Conservation (phyloP, 768 basidiomycete species). For the Psilocybe tampanensis region DNA sequence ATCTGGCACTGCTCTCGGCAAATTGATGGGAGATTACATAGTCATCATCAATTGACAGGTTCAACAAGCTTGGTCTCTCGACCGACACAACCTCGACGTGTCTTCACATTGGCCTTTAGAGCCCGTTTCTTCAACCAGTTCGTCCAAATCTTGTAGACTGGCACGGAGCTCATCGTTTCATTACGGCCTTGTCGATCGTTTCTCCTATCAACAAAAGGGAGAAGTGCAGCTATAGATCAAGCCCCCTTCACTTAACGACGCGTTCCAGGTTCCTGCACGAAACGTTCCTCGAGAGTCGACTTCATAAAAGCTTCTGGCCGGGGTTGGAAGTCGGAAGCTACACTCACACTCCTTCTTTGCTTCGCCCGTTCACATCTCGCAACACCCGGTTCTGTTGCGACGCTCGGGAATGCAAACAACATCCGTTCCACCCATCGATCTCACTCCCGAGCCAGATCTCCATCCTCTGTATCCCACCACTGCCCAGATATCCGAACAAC, state of each 20-base stretch:
- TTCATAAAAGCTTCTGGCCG: background rate
- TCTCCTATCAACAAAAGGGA: background rate
- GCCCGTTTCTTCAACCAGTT: background rate
- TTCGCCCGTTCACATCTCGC: background rate
- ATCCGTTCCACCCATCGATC: conserved; percentile 44
- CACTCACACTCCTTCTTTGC: background rate
- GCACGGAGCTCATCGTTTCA: background rate
- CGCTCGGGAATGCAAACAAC: conserved; percentile 18
- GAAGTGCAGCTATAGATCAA: background rate
- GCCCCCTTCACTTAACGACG: background rate
- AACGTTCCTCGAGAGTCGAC: background rate
- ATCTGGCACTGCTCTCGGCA: conserved; percentile 8
- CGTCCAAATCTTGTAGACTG: background rate
- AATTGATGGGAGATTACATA: background rate
- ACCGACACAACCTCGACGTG: background rate
- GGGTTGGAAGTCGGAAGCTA: background rate
- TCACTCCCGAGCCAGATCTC: conserved; percentile 78
- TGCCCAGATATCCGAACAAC: conserved; percentile 58
- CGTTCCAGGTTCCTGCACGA: conserved; percentile 1
- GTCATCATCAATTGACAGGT: too few species aligned
- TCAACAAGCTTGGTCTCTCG: too few species aligned
- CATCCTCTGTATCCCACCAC: conserved; percentile 77
- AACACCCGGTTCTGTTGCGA: background rate
- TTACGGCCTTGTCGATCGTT: background rate
- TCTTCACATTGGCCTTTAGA: background rate